Evolutionary conservation across 345 rosid genomes (phyloP), one percentile per base, ranked within the genome.

Genomic region (Camelina sativa): DNA sequence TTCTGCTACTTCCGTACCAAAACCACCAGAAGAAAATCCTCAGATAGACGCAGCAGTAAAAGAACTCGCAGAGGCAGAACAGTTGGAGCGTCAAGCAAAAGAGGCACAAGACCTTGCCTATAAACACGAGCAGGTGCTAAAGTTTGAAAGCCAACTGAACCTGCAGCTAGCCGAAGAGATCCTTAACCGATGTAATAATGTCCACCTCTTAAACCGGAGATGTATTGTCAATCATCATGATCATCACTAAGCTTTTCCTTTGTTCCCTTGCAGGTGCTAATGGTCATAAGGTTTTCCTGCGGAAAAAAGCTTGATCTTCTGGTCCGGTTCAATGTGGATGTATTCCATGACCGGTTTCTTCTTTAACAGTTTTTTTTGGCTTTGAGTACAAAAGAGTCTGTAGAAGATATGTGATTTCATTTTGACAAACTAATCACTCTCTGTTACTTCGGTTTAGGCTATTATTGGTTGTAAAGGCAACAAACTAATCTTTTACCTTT

Each of bases 41-140:
- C 4, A 58, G 20, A 1, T 76, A 43, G 89, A 85, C 55, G 86
- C 86, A 12, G 62, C 85, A 22, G 86, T 84, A 54, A 81, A 20
- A 87, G 84, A 0, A 15, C 2, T 74, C 1, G 60, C 43, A 57
- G 86, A 75, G 62, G 89, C 96, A 54, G 94, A 88, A 71, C 72
- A 84, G 68, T 81, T 77, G 63, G 82, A 89, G 6, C 1, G 3
- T 0, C 15, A 64, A 46, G 77, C 51, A 25, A 37, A 47, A 74
- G 72, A 65, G 60, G 47, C 65, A 11, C 79, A 79, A 13, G 89
- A 89, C 78, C 80, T 82, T 16, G 64, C 80, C 7, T 82, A 88
- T 22, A 76, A 71, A 5, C 41, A 75, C 53, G 66, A 80, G 15
- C 79, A 77, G 64, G 43, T 82, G 62, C 76, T 81, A 23, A 47